Percentiles rank a stretch among this genome's conserved stretches.
Conservation (phyloP, 1,284 basidiomycete genomes). For the Apiotrichum domesticum region DNA sequence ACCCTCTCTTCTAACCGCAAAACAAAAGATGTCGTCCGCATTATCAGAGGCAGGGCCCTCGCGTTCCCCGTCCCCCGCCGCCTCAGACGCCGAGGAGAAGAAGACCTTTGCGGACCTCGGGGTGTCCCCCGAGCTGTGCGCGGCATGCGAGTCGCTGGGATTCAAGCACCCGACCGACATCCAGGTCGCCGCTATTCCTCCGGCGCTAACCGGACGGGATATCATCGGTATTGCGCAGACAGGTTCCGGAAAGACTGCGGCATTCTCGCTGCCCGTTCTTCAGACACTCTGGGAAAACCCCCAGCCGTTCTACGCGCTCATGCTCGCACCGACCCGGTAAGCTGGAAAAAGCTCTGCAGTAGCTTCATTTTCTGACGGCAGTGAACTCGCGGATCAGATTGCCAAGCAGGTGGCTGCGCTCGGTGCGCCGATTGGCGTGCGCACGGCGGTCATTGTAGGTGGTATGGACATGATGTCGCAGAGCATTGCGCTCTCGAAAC, state of each 20-base stretch:
- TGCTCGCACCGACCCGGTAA: constrained; percentile 81
- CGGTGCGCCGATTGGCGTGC: constrained; percentile 87
- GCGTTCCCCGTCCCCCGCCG: constrained; percentile 14
- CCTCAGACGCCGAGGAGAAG: constrained; percentile 9
- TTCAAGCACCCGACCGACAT: constrained; percentile 90
- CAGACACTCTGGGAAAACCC: constrained; percentile 97
- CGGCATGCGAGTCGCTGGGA: constrained; percentile 73
- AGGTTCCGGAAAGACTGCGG: constrained; percentile 96
- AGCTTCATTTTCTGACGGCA: constrained; percentile 11
- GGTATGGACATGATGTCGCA: constrained; percentile 94
- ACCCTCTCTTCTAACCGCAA: neutral
- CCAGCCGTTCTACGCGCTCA: constrained; percentile 84
- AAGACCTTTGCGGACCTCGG: constrained; percentile 60
- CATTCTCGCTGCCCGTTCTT: constrained; percentile 91
- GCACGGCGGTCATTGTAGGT: constrained; percentile 87
- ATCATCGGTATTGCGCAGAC: constrained; percentile 98
- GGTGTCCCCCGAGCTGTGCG: constrained; percentile 80
- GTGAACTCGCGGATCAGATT: constrained; percentile 98
- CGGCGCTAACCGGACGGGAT: constrained; percentile 83
- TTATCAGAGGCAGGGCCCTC: constrained; percentile 17
- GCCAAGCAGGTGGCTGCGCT: constrained; percentile 91
- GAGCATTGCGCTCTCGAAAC: constrained; percentile 85
- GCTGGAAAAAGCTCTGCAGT: constrained; percentile 8
- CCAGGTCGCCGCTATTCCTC: constrained; percentile 81
- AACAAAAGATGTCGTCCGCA: constrained; percentile 12